phyloP scores from a whole-genome alignment of 495 filamentous ascomycete species.

The Podospora comata region DNA sequence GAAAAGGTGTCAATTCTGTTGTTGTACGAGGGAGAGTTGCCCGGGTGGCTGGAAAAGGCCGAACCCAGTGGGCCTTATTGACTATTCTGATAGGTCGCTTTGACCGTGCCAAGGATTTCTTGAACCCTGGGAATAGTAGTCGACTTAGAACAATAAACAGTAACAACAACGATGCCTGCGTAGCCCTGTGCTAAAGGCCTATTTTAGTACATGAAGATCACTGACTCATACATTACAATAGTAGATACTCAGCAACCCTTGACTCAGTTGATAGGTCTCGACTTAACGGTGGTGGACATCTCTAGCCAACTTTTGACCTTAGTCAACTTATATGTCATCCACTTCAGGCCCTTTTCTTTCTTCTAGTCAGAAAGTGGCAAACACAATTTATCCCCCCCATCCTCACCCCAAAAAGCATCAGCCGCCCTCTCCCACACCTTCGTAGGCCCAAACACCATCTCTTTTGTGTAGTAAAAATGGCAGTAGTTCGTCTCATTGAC shows the following conservation, averaged over 20 bases:
- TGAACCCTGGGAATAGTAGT: not conserved
- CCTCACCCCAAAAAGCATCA: slow-evolving; percentile 69
- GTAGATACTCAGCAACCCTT: too few species aligned
- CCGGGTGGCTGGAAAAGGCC: too few species aligned
- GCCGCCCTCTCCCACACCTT: slow-evolving; percentile 46
- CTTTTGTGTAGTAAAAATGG: slow-evolving; percentile 51
- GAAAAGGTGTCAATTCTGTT: too few species aligned
- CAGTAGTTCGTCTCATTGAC: slow-evolving; percentile 47
- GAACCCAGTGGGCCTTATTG: too few species aligned
- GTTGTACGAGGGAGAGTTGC: too few species aligned
- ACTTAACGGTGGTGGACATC: too few species aligned
- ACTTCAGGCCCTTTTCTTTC: not conserved
- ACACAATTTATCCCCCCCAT: not conserved
- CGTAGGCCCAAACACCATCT: slow-evolving; percentile 41
- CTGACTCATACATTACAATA: too few species aligned
- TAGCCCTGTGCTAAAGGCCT: not conserved
- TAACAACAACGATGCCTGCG: not conserved
- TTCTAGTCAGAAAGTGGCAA: not conserved
- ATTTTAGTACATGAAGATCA: not conserved
- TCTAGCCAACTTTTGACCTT: not conserved
- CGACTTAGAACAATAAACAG: not conserved
- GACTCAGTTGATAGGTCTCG: too few species aligned
- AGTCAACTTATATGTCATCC: too few species aligned
- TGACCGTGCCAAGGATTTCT: not conserved
- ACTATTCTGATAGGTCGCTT: too few species aligned